These are phyloP conservation scores for Claviceps sp. DNA, from an alignment of 2,329 filamentous ascomycete genomes.

Conservation along the genomic window DNA sequence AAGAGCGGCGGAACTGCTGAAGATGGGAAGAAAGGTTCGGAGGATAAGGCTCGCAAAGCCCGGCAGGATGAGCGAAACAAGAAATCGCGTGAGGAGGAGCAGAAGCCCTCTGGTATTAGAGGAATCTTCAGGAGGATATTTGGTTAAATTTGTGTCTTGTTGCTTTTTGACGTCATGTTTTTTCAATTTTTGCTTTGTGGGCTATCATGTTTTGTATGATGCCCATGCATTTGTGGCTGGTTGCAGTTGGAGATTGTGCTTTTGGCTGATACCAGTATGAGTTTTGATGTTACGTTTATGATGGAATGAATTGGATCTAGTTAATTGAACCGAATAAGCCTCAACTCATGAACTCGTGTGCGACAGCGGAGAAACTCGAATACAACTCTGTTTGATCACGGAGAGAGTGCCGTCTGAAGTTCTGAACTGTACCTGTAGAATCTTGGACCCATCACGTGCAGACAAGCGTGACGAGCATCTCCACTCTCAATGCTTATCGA, in stretches of 20 bases:
- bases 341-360: not conserved
- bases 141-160: conserved; percentile 2
- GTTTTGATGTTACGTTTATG: not conserved
- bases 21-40: conserved; percentile 8
- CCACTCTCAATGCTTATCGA: not conserved
- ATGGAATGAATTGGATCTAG: not conserved
- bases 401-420: no score
- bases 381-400: no score
- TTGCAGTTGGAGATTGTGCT: conserved; percentile 3
- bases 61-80: conserved; percentile 22
- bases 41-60: conserved; percentile 21
- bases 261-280: conserved; percentile 5
- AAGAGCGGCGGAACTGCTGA: conserved; percentile 3
- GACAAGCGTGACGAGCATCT: not conserved
- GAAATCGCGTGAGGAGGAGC: conserved; percentile 15
- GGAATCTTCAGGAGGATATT: conserved; percentile 26
- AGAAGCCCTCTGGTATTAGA: conserved; percentile 20
- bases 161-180: not conserved
- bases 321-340: not conserved
- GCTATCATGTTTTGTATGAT: conserved; percentile 6
- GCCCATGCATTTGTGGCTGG: conserved; percentile 2
- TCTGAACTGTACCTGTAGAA: no score
- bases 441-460: not conserved
- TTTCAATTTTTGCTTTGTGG: not conserved
- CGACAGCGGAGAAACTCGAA: no score